phyloP scores from a whole-genome alignment of 176 grass and related monocot genomes.

The bread wheat (Triticum aestivum) region IWGSC_CS_RefSeq_v2.1 NC_057803.1:661847522-661848021 shows the following conservation, averaged over 20 bases:
- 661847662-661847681: background rate
- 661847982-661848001: no score
- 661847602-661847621: constrained; percentile 28
- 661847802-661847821: background rate
- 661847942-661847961: no score
- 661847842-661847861: no score
- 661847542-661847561: no score
- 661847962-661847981: no score
- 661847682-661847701: background rate
- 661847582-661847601: constrained; percentile 19
- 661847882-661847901: no score
- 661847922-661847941: no score
- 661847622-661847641: background rate
- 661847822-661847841: background rate
- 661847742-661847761: background rate
- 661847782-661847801: background rate
- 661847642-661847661: background rate
- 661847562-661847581: constrained; percentile 21
- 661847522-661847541: background rate
- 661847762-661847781: background rate
- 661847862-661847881: no score
- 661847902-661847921: no score
- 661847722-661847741: background rate
- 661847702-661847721: background rate
- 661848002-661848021: no score